Evolutionary conservation across 192 early-diverging fungal genomes (phyloP), one percentile per base, ranked within the genome.

Genomic region (Endogone sp.): DNA sequence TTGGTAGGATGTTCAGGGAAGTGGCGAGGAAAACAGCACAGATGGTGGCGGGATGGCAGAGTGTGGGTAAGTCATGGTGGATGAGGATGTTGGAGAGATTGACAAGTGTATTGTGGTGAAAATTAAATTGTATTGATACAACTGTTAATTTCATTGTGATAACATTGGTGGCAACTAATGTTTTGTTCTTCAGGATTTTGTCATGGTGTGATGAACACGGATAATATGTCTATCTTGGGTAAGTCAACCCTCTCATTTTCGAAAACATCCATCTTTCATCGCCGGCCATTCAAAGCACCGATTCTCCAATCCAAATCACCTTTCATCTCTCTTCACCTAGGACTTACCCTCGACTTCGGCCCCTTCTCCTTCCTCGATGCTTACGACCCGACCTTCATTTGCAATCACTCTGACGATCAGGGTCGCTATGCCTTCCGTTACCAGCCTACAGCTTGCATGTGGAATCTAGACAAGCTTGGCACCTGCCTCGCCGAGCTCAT

Each of bases 151-250:
- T 49, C n/a, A 49, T 49, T 49, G 37, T 16, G n/a, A n/a, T n/a
- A n/a, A n/a, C n/a, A n/a, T n/a, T 28, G 29, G 32, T 56, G 20
- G 28, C 59, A 31, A 24, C 10, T 56, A 20, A 55, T 23, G 55
- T 11, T 3, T 2, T 26, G 49, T 4, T 25, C 25, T 27, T n/a
- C 64, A 69, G 75, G 91, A 6, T 93, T 93, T 75, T 87, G 85
- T 81, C 89, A 94, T 64, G 90, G 93, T 29, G 94, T 95, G 2
- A 91, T 95, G 90, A 95, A 95, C 75, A 95, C 94, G 0, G 94
- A 96, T 74, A 96, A 96, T 67, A 91, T 94, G 89, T 93, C 92
- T 2, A 72, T 95, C 2, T 69, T 93, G 24, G 92, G 71, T 61
- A 27, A 29, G 63, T 4, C 44, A 3, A 32, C 22, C 28, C 2